Evolutionary conservation across 441 rosid genomes (phyloP), one percentile per base, ranked within the genome.

Genomic region (Manihot esculenta): DNA sequence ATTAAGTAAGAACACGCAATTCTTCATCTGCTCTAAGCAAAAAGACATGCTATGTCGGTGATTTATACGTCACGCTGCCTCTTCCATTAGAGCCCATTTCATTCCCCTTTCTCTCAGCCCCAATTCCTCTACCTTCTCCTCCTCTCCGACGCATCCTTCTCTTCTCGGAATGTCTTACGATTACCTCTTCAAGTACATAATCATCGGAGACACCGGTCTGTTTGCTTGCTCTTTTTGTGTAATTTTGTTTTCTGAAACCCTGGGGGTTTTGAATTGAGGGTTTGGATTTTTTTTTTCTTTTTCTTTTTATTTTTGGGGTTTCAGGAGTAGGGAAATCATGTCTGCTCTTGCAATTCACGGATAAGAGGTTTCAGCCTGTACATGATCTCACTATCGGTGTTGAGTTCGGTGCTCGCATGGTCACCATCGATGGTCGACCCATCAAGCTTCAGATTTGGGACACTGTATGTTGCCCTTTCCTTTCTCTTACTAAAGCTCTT

Each of bases 391-490:
- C 98, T 2, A 91, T 91, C 30, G 96, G 98, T 38, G 97, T 89
- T 24, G 98, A 88, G 62, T 89, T 93, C 65, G 98, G 97, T 60
- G 97, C 97, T 70, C 84, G 97, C 78, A 93, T 91, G 96, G 87
- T 93, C 81, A 89, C 97, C 75, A 90, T 91, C 47, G 96, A 91
- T 66, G 81, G 80, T 82, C 89, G 89, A 70, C 95, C 95, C n/a
- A 87, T 92, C 69, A 90, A 93, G 85, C 93, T 93, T 64, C 97
- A 93, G 79, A 93, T 89, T 61, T 93, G 98, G 98, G 96, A 93
- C 74, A 93, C 97, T 75, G 97, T 93, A 51, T 71, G 80, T 82
- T 62, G 10, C 10, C 23, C 10, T 64, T 60, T 26, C 41, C 26
- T 62, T 48, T 26, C 10, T 44, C 49, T 62, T 42, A 26, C n/a